Evolutionary conservation across 106 monocot species (phyloP).

Genomic region (Platanthera guangdongensis): DNA sequence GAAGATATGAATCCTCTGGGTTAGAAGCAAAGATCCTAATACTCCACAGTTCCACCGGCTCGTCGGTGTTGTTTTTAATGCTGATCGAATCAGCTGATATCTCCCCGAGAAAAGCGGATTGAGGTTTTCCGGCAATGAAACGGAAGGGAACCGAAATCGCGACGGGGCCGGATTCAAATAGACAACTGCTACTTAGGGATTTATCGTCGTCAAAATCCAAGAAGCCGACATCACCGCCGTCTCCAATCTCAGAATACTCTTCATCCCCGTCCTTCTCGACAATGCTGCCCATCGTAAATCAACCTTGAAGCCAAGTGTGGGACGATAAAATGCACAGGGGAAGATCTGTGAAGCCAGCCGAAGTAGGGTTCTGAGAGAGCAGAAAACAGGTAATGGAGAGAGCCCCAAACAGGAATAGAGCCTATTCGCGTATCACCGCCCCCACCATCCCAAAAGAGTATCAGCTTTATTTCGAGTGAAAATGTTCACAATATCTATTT

Average conservation of each 20-base stretch:
- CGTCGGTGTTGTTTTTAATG: conserved; percentile 51
- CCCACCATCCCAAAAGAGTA: too few species aligned
- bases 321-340: background rate
- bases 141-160: conserved; percentile 64
- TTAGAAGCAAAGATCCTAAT: conserved; percentile 81
- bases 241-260: conserved; percentile 48
- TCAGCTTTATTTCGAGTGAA: too few species aligned
- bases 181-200: conserved; percentile 39
- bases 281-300: background rate
- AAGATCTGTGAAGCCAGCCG: too few species aligned
- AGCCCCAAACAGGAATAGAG: too few species aligned
- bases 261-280: conserved; percentile 26
- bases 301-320: background rate
- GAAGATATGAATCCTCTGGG: conserved; percentile 54
- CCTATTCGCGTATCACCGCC: too few species aligned
- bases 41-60: conserved; percentile 78
- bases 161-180: conserved; percentile 43
- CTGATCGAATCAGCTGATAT: conserved; percentile 37
- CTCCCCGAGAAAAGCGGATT: conserved; percentile 56
- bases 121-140: conserved; percentile 57
- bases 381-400: too few species aligned
- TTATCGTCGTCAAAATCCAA: conserved; percentile 70
- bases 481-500: too few species aligned
- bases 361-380: too few species aligned
- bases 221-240: conserved; percentile 66